Evolutionary conservation across 2,329 filamentous ascomycete species (phyloP), one percentile per base, ranked within the genome.

Genomic region (Aspergillus candidus): DNA sequence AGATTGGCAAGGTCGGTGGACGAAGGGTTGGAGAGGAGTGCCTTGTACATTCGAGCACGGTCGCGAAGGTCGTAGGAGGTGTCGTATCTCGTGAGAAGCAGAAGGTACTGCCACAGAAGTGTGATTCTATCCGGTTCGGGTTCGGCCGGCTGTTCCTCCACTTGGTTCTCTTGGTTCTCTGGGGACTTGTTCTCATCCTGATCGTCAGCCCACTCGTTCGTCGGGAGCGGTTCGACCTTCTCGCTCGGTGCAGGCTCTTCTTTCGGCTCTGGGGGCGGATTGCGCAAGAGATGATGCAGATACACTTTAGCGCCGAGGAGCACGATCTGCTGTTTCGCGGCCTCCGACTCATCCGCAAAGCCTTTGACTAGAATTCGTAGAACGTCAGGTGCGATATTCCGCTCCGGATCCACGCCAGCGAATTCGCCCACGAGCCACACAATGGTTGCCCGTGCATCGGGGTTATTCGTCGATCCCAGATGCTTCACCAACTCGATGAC

Each of bases 391-490:
- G 93, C 93, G 49, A 98, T 91, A 57, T 94, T 94, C 61, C 93
- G 83, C 47, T 90, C 83, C 8, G 83, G 79, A 44, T 88, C 81
- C 3, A 85, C 67, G 0, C 88, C 88, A 0, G 91, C 82, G 57
- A 94, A 97, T 66, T 98, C 93, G 36, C 93, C 93, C 0, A 97
- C 90, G 1, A 98, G 79, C 93, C 93, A 98, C 55, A 98, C 86
- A 51, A 98, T 96, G 39, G 88, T 95, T 3, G 93, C 93, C 53
- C 93, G 79, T 3, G 93, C 93, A 48, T 89, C 84, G 1, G 93
- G 83, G 49, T 93, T 90, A 0, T 86, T 88, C 2, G 89, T 87
- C 3, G 84, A 86, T 59, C 96, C 93, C 2, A 98, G 78, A 49
- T 95, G 90, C 67, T 89, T 93, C 5, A 93, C 93, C 38, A 98